Evolutionary conservation across 129 eudicot genomes (phyloP), one percentile per base, ranked within the genome.

Genomic region (Gnaphalium uliginosum): DNA sequence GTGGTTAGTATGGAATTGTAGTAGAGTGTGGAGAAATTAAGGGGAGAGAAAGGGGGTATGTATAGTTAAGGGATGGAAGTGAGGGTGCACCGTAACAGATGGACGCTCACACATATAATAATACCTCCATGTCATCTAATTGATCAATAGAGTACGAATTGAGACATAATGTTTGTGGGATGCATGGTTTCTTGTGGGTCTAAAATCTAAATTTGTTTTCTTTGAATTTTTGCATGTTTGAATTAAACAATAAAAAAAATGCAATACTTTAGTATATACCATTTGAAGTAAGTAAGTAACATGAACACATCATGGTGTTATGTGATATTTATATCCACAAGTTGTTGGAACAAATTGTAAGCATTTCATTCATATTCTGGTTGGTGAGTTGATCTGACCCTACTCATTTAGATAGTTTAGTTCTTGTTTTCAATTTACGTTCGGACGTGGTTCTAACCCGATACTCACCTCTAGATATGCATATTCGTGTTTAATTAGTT

Each of bases 11-110:
- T 32, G 30, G n/a, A 79, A 63, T 71, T 54, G 54, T 71, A 50
- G 66, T 69, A 68, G 84, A 2, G 3, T 75, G 83, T 78, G 93
- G 24, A 50, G 79, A 78, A 75, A 86, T 22, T 74, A 41, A 81
- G 76, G 30, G 76, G 46, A 50, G 59, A 26, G 37, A 56, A 67
- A 53, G 54, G 82, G 79, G 75, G 79, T 80, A 81, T 92, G 86
- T 92, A 89, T 78, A 88, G 89, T 65, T 71, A 41, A 19, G 26
- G 32, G 61, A 25, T 53, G 33, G 27, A 24, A 68, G 59, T 71
- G 74, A 19, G 82, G 37, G 21, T 61, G 14, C 50, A 73, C 21
- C 5, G 9, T 65, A 1, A 57, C 1, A 37, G 76, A 11, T 79
- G 69, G 75, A 23, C 6, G 8, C 37, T 35, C 35, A 29, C 62